These are phyloP conservation scores for Phytophthora ramorum DNA, from an alignment of 352 stramenopile genomes.

Conservation along the genomic window DNA sequence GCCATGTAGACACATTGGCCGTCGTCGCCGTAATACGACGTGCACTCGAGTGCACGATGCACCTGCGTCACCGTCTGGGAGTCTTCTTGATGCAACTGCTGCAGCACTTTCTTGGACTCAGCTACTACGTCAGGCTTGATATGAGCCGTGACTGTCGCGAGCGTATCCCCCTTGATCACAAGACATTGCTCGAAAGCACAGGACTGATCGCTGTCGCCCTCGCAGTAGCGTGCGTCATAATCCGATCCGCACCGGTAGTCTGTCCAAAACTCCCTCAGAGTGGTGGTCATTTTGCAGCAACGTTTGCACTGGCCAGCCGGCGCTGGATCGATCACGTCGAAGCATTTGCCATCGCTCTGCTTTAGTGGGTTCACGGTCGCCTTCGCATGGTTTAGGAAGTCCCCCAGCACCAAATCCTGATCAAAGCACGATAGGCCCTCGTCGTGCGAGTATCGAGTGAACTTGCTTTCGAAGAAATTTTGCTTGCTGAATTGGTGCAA, in stretches of 20 bases:
- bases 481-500: constrained; percentile 34
- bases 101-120: constrained; percentile 49
- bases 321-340: constrained; percentile 39
- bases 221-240: constrained; percentile 51
- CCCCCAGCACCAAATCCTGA: constrained; percentile 13
- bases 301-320: constrained; percentile 40
- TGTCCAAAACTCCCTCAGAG: constrained; percentile 60
- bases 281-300: constrained; percentile 53
- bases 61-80: constrained; percentile 65
- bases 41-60: constrained; percentile 62
- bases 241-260: constrained; percentile 64
- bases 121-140: constrained; percentile 38
- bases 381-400: constrained; percentile 33
- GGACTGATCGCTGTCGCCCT: constrained; percentile 36
- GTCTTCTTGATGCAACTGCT: constrained; percentile 36
- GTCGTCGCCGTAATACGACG: constrained; percentile 39
- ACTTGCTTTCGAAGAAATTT: constrained; percentile 53
- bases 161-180: constrained; percentile 49
- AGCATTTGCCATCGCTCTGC: constrained; percentile 11
- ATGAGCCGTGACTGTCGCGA: constrained; percentile 39
- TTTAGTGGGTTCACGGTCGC: constrained; percentile 50
- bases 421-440: constrained; percentile 36
- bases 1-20: constrained; percentile 42
- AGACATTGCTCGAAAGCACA: constrained; percentile 67
- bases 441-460: constrained; percentile 28